Evolutionary conservation across 495 filamentous ascomycete species (phyloP).

Genomic region (Hyaloscypha variabilis): DNA sequence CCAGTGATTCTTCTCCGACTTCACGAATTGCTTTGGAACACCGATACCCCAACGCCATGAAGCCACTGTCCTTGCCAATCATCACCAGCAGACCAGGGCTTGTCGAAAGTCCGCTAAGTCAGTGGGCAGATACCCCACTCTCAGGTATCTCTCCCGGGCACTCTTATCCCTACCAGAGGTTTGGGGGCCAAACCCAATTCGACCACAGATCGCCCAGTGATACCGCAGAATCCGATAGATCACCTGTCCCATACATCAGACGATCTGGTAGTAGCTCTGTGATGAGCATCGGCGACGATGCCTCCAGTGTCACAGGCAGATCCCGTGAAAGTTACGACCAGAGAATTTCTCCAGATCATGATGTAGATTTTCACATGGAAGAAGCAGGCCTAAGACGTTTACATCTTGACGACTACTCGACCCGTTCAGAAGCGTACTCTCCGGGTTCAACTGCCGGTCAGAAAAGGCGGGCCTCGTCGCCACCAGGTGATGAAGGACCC

Average conservation of each 20-base stretch:
- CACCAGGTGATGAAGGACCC: constrained; percentile 69
- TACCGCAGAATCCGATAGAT: constrained; percentile 48
- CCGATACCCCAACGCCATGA: constrained; percentile 24
- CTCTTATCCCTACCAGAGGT: constrained; percentile 26
- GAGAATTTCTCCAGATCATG: constrained; percentile 49
- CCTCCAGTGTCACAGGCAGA: constrained; percentile 33
- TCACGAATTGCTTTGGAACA: constrained; percentile 41
- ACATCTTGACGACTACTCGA: constrained; percentile 59
- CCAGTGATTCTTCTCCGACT: constrained; percentile 48
- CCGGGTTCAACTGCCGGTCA: constrained; percentile 53
- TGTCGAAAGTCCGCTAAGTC: constrained; percentile 44
- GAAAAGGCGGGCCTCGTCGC: constrained; percentile 83
- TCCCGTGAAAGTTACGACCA: constrained; percentile 58
- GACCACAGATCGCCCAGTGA: constrained; percentile 56
- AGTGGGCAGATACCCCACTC: constrained; percentile 45
- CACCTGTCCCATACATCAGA: constrained; percentile 44
- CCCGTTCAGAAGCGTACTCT: constrained; percentile 45
- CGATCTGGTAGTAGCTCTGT: constrained; percentile 35
- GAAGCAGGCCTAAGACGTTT: constrained; percentile 62
- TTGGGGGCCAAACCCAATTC: constrained; percentile 32
- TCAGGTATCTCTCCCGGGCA: constrained; percentile 53
- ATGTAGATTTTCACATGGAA: constrained; percentile 69
- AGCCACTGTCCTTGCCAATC: constrained; percentile 52
- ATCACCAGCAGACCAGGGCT: constrained; percentile 37
- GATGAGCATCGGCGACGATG: constrained; percentile 31